Percentiles rank a stretch among this genome's conserved stretches.
Conservation (phyloP, 202 grass and related monocot genomes). For the Digitaria exilis region DNA sequence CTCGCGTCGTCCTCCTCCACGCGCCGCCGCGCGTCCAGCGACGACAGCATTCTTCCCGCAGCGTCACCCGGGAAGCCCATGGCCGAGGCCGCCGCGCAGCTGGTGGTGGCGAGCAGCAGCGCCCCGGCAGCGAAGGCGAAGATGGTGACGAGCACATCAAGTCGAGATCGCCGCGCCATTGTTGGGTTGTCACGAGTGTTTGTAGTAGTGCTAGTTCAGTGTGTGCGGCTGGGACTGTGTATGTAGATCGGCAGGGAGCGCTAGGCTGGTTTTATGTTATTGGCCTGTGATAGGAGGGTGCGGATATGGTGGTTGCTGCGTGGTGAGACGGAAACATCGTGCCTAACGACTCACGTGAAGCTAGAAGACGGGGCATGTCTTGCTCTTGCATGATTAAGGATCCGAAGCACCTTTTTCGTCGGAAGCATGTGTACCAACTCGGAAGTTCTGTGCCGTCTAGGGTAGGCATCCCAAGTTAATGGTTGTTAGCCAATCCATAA, state of each 20-base stretch:
- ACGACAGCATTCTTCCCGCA: neutral
- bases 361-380: slow-evolving; percentile 17
- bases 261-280: neutral
- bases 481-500: neutral
- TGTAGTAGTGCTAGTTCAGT: too few species aligned
- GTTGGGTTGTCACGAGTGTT: neutral
- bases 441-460: neutral
- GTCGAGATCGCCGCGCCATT: slow-evolving; percentile 8
- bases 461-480: neutral
- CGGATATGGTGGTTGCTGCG: neutral
- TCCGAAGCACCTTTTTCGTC: neutral
- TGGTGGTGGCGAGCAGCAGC: neutral
- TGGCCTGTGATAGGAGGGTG: neutral
- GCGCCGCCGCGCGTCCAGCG: neutral
- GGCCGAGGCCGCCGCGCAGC: neutral
- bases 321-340: neutral
- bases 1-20: slow-evolving; percentile 24
- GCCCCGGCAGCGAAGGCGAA: neutral
- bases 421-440: neutral
- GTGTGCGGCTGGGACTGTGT: neutral
- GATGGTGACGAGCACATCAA: neutral
- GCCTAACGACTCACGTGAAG: slow-evolving; percentile 35
- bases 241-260: neutral
- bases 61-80: neutral
- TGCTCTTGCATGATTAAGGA: neutral